Evolutionary conservation across 2,329 filamentous ascomycete genomes (phyloP).

Genomic region (Cryphonectria carpinicola): DNA sequence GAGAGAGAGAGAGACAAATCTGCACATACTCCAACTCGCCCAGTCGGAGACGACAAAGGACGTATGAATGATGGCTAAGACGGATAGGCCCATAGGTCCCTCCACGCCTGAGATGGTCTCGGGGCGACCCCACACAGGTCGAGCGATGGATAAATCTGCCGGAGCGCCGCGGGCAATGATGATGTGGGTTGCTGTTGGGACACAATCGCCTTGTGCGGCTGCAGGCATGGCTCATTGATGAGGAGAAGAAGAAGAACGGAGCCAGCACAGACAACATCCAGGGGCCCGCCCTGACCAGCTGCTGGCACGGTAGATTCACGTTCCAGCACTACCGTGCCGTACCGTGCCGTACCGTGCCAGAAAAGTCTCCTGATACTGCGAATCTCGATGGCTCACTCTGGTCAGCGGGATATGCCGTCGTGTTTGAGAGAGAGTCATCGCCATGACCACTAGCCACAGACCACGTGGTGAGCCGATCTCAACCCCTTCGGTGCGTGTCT

Average conservation of each 20-base stretch:
- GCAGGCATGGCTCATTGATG: not conserved
- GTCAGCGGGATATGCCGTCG: not conserved
- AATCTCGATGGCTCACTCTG: not conserved
- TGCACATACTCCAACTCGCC: not conserved
- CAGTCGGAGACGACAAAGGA: not conserved
- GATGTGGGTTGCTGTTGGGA: not conserved
- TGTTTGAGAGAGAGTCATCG: not conserved
- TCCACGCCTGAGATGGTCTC: not conserved
- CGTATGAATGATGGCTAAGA: not conserved
- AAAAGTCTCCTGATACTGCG: not conserved
- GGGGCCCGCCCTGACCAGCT: not conserved
- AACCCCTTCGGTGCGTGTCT: not conserved
- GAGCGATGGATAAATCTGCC: not conserved
- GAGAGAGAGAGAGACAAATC: not conserved
- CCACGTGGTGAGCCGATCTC: slow-evolving; percentile 12
- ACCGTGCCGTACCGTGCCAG: not conserved
- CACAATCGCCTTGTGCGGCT: not conserved
- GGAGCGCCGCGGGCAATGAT: not conserved
- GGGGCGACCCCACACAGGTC: slow-evolving; percentile 1
- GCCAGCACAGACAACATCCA: not conserved
- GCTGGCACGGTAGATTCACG: not conserved
- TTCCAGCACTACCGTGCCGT: not conserved
- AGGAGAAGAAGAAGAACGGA: not conserved
- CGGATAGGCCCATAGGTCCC: not conserved
- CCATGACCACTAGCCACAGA: not conserved